Conservation (phyloP, 1,139 yeast species). For the Maudiozyma humilis region DNA sequence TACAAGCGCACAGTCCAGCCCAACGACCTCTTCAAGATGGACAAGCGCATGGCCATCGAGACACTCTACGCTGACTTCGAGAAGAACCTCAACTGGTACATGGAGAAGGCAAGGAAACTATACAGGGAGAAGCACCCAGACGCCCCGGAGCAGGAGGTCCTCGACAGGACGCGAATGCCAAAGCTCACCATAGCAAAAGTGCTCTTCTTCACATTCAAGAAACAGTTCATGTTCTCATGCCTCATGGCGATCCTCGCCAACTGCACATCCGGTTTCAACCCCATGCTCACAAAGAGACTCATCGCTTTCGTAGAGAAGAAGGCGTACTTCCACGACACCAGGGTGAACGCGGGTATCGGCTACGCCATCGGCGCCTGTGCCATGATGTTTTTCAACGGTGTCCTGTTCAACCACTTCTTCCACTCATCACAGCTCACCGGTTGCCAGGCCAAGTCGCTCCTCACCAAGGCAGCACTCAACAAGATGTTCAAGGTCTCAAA, state of each 20-base stretch:
- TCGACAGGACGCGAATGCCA: slow-evolving; percentile 35
- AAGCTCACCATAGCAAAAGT: slow-evolving; percentile 38
- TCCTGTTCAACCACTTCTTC: slow-evolving; percentile 54
- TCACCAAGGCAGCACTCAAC: slow-evolving; percentile 56
- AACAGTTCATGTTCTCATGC: slow-evolving; percentile 41
- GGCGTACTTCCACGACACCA: slow-evolving; percentile 28
- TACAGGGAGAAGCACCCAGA: slow-evolving; percentile 27
- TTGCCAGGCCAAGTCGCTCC: slow-evolving; percentile 55
- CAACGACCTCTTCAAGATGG: slow-evolving; percentile 51
- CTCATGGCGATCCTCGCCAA: slow-evolving; percentile 43
- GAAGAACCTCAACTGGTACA: slow-evolving; percentile 34
- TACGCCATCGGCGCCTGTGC: slow-evolving; percentile 49
- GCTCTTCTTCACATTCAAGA: slow-evolving; percentile 48
- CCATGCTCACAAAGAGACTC: slow-evolving; percentile 44
- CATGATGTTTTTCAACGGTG: slow-evolving; percentile 41
- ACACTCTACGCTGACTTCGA: slow-evolving; percentile 37
- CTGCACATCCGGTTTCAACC: slow-evolving; percentile 44
- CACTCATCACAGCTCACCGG: slow-evolving; percentile 57
- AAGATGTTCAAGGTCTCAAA: slow-evolving; percentile 59
- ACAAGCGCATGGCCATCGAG: slow-evolving; percentile 46
- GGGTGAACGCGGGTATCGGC: slow-evolving; percentile 48
- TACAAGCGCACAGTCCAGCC: slow-evolving; percentile 59
- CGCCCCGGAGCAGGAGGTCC: slow-evolving; percentile 29
- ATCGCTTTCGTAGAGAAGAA: slow-evolving; percentile 41
- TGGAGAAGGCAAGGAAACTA: slow-evolving; percentile 30